phyloP scores from a whole-genome alignment of 1,284 basidiomycete genomes.

The Tilletiaria anomala region DNA sequence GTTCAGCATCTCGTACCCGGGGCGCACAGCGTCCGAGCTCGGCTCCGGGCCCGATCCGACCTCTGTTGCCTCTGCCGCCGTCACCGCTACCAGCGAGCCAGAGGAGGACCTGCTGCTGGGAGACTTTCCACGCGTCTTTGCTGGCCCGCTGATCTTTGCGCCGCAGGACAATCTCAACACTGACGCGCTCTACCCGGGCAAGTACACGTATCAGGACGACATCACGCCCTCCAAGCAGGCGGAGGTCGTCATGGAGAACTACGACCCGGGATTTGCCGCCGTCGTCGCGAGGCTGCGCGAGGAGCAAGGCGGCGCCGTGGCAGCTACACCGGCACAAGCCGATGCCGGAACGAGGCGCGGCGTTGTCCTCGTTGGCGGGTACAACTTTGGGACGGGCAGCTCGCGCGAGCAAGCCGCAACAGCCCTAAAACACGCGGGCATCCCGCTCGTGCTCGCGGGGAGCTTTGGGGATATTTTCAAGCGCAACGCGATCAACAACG shows the following conservation, averaged over 20 bases:
- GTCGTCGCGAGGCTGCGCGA: conserved; percentile 53
- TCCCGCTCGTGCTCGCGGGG: conserved; percentile 84
- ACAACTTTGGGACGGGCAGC: conserved; percentile 97
- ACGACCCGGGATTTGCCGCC: conserved; percentile 72
- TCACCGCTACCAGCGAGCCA: no score
- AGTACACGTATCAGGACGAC: conserved; percentile 99
- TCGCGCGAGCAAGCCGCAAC: conserved; percentile 98
- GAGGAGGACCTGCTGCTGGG: not conserved
- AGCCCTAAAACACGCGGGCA: conserved; percentile 80
- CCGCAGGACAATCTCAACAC: conserved; percentile 98
- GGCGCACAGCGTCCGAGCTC: conserved; percentile 6
- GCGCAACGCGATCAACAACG: conserved; percentile 97
- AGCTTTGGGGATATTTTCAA: conserved; percentile 99
- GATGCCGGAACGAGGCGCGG: conserved; percentile 44
- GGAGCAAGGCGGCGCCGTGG: conserved; percentile 1
- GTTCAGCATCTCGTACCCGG: no score
- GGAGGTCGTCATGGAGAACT: conserved; percentile 93
- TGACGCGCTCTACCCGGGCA: conserved; percentile 96
- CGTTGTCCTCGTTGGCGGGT: conserved; percentile 74
- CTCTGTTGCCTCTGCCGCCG: conserved; percentile 56
- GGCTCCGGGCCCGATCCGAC: conserved; percentile 4
- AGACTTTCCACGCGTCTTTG: not conserved
- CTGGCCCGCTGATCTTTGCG: conserved; percentile 47
- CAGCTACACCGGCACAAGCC: not conserved
- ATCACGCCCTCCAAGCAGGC: conserved; percentile 89